Base-by-base conservation (phyloP, 495 filamentous ascomycete species). In the Annulohypoxylon bovei region DNA sequence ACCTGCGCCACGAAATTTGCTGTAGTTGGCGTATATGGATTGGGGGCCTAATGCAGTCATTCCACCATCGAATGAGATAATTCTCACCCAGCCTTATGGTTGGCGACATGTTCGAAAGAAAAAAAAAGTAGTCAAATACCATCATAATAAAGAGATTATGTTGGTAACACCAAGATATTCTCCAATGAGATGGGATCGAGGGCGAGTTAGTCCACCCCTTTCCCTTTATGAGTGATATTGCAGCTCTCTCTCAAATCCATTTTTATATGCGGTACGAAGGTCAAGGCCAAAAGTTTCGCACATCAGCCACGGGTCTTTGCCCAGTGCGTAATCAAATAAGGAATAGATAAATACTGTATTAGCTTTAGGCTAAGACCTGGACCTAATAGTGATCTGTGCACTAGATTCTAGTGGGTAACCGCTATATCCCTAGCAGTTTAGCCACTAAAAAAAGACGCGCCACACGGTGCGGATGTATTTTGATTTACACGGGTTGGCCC, bases 71-170 rank as follows among this genome's bases (percentile, higher is more conserved):
- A 28, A 60, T 55, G 23, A 64, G 50, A 23, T 55, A 33, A 57
- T 53, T 55, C 49, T 62, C 56, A 56, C 56, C 23, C 33, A 67
- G 65, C 49, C 65, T 49, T 62, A 47, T 49, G 50, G 53, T 25
- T 56, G 33, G n/a, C n/a, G n/a, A n/a, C n/a, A n/a, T 35, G 9
- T 1, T 30, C 30, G 18, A 55, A 55, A n/a, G n/a, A n/a, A n/a
- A n/a, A n/a, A n/a, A 27, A 22, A 27, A n/a, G 20, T 3, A 12
- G 46, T 27, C 22, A 9, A 49, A 18, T 35, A 18, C 7, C 32
- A 56, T 32, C 12, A 56, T 30, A 39, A 39, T 39, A 23, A 39
- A 8, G 35, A 63, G 14, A 33, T 40, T 61, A 35, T 20, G 16
- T 25, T 25, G 5, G 60, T 53, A 49, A 32, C 20, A 54, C 46